Evolutionary conservation across 179 eudicot species (phyloP).

Genomic region (Beta corolliflora): DNA sequence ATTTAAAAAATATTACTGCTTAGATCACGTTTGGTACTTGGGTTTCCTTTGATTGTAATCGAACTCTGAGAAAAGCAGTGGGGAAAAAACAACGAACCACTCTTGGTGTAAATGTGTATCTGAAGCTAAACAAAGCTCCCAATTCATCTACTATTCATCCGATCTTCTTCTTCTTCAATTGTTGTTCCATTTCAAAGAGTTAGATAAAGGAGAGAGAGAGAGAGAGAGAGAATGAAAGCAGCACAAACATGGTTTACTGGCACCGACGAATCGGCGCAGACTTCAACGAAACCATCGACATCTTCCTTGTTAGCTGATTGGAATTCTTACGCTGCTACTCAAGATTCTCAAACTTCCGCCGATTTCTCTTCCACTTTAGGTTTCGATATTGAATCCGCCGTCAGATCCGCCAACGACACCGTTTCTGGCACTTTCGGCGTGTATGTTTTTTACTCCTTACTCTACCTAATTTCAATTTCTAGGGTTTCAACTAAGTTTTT

Average conservation of each 20-base stretch:
- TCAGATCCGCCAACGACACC: slow-evolving; percentile 71
- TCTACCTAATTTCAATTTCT: neutral
- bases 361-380: slow-evolving; percentile 42
- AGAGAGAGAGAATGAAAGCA: slow-evolving; percentile 26
- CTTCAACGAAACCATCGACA: slow-evolving; percentile 31
- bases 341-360: slow-evolving; percentile 25
- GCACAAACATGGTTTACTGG: slow-evolving; percentile 47
- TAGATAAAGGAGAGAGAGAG: neutral
- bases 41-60: too few relatives aligned
- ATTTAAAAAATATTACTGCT: too few relatives aligned
- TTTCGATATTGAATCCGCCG: slow-evolving; percentile 82
- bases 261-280: slow-evolving; percentile 26
- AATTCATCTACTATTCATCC: too few relatives aligned
- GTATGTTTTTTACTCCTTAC: slow-evolving; percentile 35
- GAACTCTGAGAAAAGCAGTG: too few relatives aligned
- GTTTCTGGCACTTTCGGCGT: slow-evolving; percentile 75
- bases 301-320: slow-evolving; percentile 71
- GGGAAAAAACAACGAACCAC: too few relatives aligned
- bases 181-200: too few relatives aligned
- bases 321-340: slow-evolving; percentile 67
- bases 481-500: neutral
- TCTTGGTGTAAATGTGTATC: too few relatives aligned
- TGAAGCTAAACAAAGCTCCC: too few relatives aligned
- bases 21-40: too few relatives aligned
- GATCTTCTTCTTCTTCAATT: too few relatives aligned